Conservation (phyloP, 1,284 basidiomycete genomes). For the Heliocybe sulcata region DNA sequence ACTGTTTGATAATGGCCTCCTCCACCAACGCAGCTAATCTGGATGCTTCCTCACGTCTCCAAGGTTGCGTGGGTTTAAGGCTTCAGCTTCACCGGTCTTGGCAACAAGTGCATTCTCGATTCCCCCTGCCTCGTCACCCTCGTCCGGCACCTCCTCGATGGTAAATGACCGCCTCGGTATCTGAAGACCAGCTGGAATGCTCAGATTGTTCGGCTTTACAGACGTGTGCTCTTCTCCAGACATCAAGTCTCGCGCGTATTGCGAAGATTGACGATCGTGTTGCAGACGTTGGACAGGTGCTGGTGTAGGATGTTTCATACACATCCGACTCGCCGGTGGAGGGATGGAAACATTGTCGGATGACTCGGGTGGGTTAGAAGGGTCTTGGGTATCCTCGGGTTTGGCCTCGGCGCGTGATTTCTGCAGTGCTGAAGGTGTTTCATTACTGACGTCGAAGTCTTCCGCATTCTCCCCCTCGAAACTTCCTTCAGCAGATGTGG, state of each 20-base stretch:
- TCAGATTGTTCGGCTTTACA: background rate
- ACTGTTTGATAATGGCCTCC: slow-evolving; percentile 20
- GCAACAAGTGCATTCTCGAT: slow-evolving; percentile 2
- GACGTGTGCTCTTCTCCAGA: background rate
- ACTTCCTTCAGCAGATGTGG: background rate
- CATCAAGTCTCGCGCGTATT: background rate
- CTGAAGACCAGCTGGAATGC: background rate
- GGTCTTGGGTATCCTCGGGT: background rate
- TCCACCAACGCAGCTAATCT: slow-evolving; percentile 18
- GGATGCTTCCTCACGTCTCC: slow-evolving; percentile 13
- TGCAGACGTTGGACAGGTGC: background rate
- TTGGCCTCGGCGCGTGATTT: background rate
- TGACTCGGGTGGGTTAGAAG: background rate
- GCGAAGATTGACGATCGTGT: background rate
- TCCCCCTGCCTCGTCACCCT: background rate
- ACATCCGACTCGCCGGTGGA: background rate
- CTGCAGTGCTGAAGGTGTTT: background rate
- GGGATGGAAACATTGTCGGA: background rate
- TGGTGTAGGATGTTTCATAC: background rate
- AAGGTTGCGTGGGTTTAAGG: slow-evolving; percentile 10
- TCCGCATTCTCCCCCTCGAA: background rate
- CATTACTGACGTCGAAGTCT: background rate
- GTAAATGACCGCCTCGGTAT: background rate
- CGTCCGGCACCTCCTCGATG: background rate
- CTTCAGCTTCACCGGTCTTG: slow-evolving; percentile 9